Percentiles rank a stretch among this genome's conserved stretches.
These are phyloP conservation scores for Cladosporium sphaerospermum DNA, from an alignment of 2,329 filamentous ascomycete species.

Conservation along the genomic window DNA sequence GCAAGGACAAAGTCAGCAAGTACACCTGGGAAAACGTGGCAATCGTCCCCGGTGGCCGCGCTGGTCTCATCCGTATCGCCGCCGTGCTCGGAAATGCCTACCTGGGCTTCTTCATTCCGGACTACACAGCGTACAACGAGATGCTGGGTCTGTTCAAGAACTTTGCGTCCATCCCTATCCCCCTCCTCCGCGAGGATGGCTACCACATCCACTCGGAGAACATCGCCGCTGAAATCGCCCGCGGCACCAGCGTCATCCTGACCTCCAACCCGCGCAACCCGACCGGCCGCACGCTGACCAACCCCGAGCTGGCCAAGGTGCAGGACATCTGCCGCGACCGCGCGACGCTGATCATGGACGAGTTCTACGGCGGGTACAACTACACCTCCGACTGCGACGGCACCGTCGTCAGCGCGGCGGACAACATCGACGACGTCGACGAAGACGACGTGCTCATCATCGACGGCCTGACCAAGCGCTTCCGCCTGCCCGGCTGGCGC, in stretches of 20 bases:
- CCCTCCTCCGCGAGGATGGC: constrained; percentile 74
- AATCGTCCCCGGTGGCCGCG: constrained; percentile 88
- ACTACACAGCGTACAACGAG: constrained; percentile 97
- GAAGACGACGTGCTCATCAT: constrained; percentile 82
- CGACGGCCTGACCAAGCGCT: constrained; percentile 92
- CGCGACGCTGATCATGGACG: constrained; percentile 88
- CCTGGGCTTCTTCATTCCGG: constrained; percentile 68
- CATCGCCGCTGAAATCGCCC: constrained; percentile 60
- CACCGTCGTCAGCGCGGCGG: constrained; percentile 77
- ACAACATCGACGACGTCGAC: constrained; percentile 79
- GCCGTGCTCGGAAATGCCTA: constrained; percentile 81
- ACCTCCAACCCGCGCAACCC: constrained; percentile 96
- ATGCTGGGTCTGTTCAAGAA: constrained; percentile 95
- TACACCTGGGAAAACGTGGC: constrained; percentile 98
- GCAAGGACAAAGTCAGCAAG: constrained; percentile 76
- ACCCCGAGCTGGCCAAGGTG: constrained; percentile 80
- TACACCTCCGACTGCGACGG: constrained; percentile 91
- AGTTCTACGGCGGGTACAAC: constrained; percentile 93
- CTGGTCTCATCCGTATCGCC: constrained; percentile 88
- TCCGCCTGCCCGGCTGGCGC: constrained; percentile 91
- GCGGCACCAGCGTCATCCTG: constrained; percentile 63
- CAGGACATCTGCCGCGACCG: constrained; percentile 88
- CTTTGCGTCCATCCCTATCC: constrained; percentile 81
- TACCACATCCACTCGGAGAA: constrained; percentile 93
- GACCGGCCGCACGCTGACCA: constrained; percentile 78